These are phyloP conservation scores for Xylaria polymorpha DNA, from an alignment of 2,329 filamentous ascomycete genomes.

Conservation along the genomic window DNA sequence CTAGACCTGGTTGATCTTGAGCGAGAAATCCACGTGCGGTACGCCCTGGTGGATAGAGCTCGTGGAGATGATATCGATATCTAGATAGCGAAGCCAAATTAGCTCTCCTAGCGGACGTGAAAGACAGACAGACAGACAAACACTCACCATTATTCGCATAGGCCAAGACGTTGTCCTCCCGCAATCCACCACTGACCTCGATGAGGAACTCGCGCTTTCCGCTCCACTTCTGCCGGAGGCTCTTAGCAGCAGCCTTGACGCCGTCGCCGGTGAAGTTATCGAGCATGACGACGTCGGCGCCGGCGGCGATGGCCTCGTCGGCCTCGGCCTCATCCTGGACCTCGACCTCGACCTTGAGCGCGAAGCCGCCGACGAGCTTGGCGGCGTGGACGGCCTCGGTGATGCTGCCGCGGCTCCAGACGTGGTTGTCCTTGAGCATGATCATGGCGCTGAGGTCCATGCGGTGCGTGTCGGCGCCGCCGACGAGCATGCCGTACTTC, in stretches of 20 bases:
- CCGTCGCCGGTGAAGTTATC: slow-evolving; percentile 91
- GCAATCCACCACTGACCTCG: slow-evolving; percentile 93
- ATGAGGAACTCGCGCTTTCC: slow-evolving; percentile 80
- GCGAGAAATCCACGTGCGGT: slow-evolving; percentile 91
- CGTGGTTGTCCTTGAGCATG: slow-evolving; percentile 99
- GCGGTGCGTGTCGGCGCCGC: slow-evolving; percentile 89
- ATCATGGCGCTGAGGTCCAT: slow-evolving; percentile 95
- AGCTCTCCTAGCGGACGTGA: slow-evolving; percentile 37
- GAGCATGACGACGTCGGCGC: slow-evolving; percentile 96
- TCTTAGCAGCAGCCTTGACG: slow-evolving; percentile 78
- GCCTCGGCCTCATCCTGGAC: slow-evolving; percentile 89
- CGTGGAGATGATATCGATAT: slow-evolving; percentile 95
- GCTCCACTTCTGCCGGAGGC: slow-evolving; percentile 83
- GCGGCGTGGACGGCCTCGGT: slow-evolving; percentile 86
- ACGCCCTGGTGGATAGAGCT: slow-evolving; percentile 98
- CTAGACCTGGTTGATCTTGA: slow-evolving; percentile 78
- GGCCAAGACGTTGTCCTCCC: slow-evolving; percentile 80
- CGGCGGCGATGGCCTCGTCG: slow-evolving; percentile 88
- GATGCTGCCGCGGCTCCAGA: slow-evolving; percentile 91
- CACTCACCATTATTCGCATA: slow-evolving; percentile 80
- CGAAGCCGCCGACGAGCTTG: slow-evolving; percentile 85
- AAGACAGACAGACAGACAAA: background rate
- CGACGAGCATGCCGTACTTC: slow-evolving; percentile 97
- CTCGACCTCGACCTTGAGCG: slow-evolving; percentile 95
- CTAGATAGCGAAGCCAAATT: slow-evolving; percentile 54